Percentiles rank a stretch among this genome's conserved stretches.
Conservation (phyloP, 305 asterid species). For the Fraxinus greggii region DNA sequence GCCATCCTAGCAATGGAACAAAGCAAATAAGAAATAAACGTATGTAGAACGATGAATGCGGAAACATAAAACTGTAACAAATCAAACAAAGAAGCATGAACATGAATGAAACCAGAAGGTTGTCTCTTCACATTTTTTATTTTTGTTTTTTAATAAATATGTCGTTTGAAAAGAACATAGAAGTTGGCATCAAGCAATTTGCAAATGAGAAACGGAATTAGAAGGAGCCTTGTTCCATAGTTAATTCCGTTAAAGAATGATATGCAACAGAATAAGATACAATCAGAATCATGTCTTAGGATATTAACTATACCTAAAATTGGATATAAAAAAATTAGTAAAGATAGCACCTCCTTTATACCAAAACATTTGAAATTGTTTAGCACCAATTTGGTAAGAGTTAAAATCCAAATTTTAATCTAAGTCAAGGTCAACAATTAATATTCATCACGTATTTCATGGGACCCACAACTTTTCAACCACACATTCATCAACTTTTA, state of each 20-base stretch:
- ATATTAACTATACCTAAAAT: neutral
- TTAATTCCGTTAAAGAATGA: slow-evolving; percentile 6
- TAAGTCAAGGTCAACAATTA: neutral
- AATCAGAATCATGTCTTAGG: slow-evolving; percentile 11
- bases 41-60: slow-evolving; percentile 15
- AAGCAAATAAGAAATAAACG: neutral
- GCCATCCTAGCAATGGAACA: neutral
- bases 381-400: neutral
- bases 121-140: slow-evolving; percentile 4
- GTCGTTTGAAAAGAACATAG: neutral
- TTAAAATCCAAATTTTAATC: neutral
- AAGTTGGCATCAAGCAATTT: slow-evolving; percentile 7
- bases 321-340: neutral
- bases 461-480: neutral
- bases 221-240: slow-evolving; percentile 12
- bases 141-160: slow-evolving; percentile 8
- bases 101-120: slow-evolving; percentile 8
- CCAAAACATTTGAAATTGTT: neutral
- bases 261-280: slow-evolving; percentile 2
- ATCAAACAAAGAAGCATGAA: slow-evolving; percentile 7
- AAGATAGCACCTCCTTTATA: neutral
- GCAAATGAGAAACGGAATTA: slow-evolving; percentile 4
- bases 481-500: neutral
- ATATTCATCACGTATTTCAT: neutral
- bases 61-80: neutral